These are phyloP conservation scores for Sindora glabra DNA, from an alignment of 306 rosid species.

Conservation along the genomic window DNA sequence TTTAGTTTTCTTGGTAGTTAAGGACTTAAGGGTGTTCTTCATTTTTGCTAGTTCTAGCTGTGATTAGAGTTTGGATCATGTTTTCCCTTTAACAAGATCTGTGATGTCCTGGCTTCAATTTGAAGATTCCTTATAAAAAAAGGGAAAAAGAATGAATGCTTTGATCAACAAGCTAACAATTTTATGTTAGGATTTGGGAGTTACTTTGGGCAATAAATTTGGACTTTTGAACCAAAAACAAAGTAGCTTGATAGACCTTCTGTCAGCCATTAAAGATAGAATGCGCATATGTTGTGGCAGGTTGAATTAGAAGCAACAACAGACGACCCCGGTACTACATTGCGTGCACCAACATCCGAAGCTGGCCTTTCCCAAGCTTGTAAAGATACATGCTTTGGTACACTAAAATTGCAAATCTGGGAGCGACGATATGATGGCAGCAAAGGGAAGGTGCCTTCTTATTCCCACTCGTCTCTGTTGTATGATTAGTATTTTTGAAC, in stretches of 20 bases:
- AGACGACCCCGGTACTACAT: conserved; percentile 61
- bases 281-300: conserved; percentile 30
- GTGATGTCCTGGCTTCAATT: too few relatives aligned
- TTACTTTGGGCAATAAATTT: too few relatives aligned
- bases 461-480: too few relatives aligned
- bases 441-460: conserved; percentile 86
- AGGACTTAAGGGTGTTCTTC: background rate
- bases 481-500: too few relatives aligned
- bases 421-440: conserved; percentile 76
- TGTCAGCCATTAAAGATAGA: background rate
- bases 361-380: conserved; percentile 78
- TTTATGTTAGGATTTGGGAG: too few relatives aligned
- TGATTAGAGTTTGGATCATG: too few relatives aligned
- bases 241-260: too few relatives aligned
- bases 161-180: too few relatives aligned
- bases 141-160: too few relatives aligned
- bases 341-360: conserved; percentile 86
- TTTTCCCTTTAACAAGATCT: too few relatives aligned
- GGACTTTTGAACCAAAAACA: too few relatives aligned
- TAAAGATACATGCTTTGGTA: conserved; percentile 74
- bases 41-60: background rate
- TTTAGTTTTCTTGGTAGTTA: background rate
- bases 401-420: conserved; percentile 58
- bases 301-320: conserved; percentile 74
- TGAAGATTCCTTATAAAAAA: too few relatives aligned